Conservation (phyloP, 345 rosid genomes). For the Mercurialis annua region DNA sequence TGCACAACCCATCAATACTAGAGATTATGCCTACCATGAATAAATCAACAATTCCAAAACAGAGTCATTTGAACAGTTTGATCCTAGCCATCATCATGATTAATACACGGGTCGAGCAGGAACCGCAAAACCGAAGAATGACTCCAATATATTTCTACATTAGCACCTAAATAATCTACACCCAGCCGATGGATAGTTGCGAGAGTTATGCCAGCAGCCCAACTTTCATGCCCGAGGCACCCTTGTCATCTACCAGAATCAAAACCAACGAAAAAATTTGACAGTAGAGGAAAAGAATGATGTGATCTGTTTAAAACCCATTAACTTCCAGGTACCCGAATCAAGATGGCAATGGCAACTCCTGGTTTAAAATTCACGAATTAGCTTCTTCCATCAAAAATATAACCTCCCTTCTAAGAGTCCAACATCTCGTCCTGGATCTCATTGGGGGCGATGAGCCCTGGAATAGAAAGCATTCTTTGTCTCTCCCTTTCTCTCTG, state of each 20-base stretch:
- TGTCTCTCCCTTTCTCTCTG: slow-evolving; percentile 66
- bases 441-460: slow-evolving; percentile 72
- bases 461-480: slow-evolving; percentile 74
- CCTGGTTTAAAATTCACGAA: slow-evolving; percentile 24
- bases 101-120: slow-evolving; percentile 28
- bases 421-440: slow-evolving; percentile 81
- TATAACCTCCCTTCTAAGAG: slow-evolving; percentile 40
- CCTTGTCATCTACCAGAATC: slow-evolving; percentile 21
- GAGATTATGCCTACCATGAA: slow-evolving; percentile 29
- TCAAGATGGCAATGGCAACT: slow-evolving; percentile 20
- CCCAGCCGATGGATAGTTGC: slow-evolving; percentile 25
- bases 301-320: slow-evolving; percentile 20
- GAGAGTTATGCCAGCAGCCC: slow-evolving; percentile 23
- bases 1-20: slow-evolving; percentile 32
- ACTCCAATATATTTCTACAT: slow-evolving; percentile 37
- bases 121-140: slow-evolving; percentile 28
- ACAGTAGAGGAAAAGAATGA: slow-evolving; percentile 21
- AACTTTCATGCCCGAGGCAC: slow-evolving; percentile 14
- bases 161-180: slow-evolving; percentile 52
- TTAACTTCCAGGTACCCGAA: slow-evolving; percentile 17
- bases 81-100: slow-evolving; percentile 29
- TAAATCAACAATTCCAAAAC: slow-evolving; percentile 24
- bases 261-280: slow-evolving; percentile 14
- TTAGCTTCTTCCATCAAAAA: slow-evolving; percentile 24
- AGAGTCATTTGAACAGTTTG: slow-evolving; percentile 37